phyloP scores from a whole-genome alignment of 164 flowering plant genomes.

The Cinnamomum micranthum region DNA sequence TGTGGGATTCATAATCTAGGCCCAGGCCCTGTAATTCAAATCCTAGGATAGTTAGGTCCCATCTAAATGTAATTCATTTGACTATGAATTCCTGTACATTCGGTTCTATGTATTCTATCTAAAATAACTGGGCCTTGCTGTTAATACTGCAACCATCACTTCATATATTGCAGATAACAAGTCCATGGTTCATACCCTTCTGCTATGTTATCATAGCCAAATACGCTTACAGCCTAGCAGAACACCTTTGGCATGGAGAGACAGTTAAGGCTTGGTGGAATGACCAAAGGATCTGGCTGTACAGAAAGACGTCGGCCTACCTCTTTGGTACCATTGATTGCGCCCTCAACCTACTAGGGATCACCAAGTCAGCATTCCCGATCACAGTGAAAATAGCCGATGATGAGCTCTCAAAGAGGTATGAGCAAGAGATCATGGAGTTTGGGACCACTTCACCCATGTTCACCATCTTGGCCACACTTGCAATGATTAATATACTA shows the following conservation, averaged over 20 bases:
- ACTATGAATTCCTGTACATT: not conserved
- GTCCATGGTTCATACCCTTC: slow-evolving; percentile 64
- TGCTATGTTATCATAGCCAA: slow-evolving; percentile 33
- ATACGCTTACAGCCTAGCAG: slow-evolving; percentile 29
- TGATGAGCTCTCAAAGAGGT: slow-evolving; percentile 42
- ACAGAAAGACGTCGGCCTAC: slow-evolving; percentile 51
- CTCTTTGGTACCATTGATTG: slow-evolving; percentile 48
- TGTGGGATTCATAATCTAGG: too few species aligned
- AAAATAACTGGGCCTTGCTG: not conserved
- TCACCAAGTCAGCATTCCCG: slow-evolving; percentile 33
- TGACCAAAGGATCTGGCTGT: slow-evolving; percentile 69
- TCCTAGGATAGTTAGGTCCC: too few species aligned
- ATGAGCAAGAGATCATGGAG: slow-evolving; percentile 60
- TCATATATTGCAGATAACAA: slow-evolving; percentile 39
- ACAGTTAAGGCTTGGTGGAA: slow-evolving; percentile 66
- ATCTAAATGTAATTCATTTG: too few species aligned
- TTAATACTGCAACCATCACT: not conserved
- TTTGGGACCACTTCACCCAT: slow-evolving; percentile 59
- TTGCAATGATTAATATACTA: slow-evolving; percentile 53
- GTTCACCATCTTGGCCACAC: slow-evolving; percentile 46
- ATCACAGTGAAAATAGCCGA: slow-evolving; percentile 55
- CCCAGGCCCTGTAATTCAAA: too few species aligned
- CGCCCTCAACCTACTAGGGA: slow-evolving; percentile 33
- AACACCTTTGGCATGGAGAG: slow-evolving; percentile 45
- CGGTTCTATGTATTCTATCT: too few species aligned